Evolutionary conservation across 805 yeast species (phyloP).

Genomic region (Monosporozyma aerobia): DNA sequence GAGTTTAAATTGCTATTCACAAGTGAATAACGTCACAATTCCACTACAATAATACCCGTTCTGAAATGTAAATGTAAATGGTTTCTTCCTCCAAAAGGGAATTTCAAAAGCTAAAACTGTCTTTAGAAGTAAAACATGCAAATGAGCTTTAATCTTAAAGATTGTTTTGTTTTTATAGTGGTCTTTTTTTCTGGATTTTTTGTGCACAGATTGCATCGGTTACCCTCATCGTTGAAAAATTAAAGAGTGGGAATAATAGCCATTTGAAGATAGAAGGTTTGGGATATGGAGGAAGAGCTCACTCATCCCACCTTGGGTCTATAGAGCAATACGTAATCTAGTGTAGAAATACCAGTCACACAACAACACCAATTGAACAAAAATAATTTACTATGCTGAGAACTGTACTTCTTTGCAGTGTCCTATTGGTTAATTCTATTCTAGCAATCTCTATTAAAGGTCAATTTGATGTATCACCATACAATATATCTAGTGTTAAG

Average conservation of each 20-base stretch:
- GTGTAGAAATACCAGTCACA: no score
- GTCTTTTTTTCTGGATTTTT: background rate
- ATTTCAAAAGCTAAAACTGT: background rate
- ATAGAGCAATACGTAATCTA: no score
- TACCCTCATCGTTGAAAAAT: conserved; percentile 1
- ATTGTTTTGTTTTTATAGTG: background rate
- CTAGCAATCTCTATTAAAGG: conserved; percentile 22
- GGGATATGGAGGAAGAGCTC: background rate
- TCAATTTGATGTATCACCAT: conserved; percentile 17
- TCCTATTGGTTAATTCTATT: background rate
- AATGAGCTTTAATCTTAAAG: background rate
- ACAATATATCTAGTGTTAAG: conserved; percentile 13
- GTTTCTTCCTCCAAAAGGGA: conserved; percentile 9
- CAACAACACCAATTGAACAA: background rate
- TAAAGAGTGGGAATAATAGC: background rate
- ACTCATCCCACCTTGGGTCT: background rate
- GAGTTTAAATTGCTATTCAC: conserved; percentile 3
- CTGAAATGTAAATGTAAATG: conserved; percentile 26
- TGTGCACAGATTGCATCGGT: background rate
- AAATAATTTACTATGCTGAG: background rate
- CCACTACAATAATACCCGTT: conserved; percentile 33
- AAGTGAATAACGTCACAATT: conserved; percentile 19
- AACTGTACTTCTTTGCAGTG: background rate
- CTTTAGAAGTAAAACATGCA: background rate
- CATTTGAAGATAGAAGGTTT: background rate